These are phyloP conservation scores for Parasitella parasitica DNA, from an alignment of 371 early-diverging fungal species.

Conservation along the genomic window DNA sequence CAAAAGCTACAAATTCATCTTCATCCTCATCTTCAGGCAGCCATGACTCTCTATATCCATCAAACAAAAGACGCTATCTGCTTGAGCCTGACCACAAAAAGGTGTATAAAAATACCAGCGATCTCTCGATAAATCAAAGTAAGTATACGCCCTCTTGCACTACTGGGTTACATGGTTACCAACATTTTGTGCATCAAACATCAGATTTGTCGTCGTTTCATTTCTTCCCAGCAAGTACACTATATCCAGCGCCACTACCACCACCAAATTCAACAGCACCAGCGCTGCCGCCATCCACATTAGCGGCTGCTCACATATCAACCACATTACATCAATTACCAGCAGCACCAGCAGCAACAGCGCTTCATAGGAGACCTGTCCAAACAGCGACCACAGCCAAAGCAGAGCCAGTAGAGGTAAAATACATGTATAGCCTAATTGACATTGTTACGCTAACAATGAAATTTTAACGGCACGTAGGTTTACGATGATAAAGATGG, in stretches of 20 bases:
- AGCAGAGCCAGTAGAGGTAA: conserved; percentile 1
- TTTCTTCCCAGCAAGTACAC: conserved; percentile 5
- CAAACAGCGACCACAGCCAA: neutral
- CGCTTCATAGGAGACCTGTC: neutral
- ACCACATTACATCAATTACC: neutral
- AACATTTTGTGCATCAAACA: neutral
- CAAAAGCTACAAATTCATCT: neutral
- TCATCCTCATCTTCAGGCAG: neutral
- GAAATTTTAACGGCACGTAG: conserved; percentile 4
- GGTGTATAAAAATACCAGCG: neutral
- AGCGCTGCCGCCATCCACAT: no score
- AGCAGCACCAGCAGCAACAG: neutral
- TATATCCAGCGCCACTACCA: neutral
- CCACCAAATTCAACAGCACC: neutral
- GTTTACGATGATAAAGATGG: conserved; percentile 88
- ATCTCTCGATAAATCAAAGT: conserved; percentile 8
- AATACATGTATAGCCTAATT: neutral
- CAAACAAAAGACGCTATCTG: neutral
- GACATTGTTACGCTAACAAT: neutral
- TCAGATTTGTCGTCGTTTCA: conserved; percentile 11
- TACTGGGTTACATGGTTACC: neutral
- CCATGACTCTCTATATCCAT: neutral
- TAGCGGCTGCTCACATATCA: no score
- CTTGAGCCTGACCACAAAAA: conserved; percentile 1
- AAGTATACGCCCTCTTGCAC: neutral